These are phyloP conservation scores for Sclerospora graminicola DNA, from an alignment of 352 stramenopile species.

Conservation along the genomic window DNA sequence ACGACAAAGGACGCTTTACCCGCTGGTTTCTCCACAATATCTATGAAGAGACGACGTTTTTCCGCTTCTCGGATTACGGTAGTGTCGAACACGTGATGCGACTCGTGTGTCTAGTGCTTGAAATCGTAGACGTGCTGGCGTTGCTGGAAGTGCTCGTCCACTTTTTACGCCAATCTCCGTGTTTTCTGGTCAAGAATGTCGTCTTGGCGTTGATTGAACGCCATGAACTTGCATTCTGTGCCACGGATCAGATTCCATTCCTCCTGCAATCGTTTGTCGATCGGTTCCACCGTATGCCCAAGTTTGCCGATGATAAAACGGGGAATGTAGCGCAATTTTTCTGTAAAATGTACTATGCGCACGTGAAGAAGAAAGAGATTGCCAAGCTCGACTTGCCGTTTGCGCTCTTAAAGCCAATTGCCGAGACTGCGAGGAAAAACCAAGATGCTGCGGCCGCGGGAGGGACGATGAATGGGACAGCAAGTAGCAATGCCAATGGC, in stretches of 20 bases:
- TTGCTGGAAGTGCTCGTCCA: conserved; percentile 79
- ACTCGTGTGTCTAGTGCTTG: conserved; percentile 66
- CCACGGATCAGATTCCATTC: conserved; percentile 70
- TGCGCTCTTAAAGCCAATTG: conserved; percentile 58
- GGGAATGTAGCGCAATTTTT: conserved; percentile 73
- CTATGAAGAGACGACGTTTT: conserved; percentile 74
- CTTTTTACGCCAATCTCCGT: conserved; percentile 60
- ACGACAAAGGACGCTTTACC: conserved; percentile 79
- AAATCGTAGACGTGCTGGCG: conserved; percentile 73
- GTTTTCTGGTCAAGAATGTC: conserved; percentile 76
- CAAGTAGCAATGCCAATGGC: conserved; percentile 13
- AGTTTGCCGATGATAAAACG: conserved; percentile 59
- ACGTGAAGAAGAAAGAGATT: conserved; percentile 78
- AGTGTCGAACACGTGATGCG: conserved; percentile 78
- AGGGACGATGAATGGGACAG: conserved; percentile 15
- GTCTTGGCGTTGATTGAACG: conserved; percentile 75
- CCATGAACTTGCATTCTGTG: conserved; percentile 76
- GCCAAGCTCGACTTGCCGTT: conserved; percentile 67
- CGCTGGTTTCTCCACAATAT: conserved; percentile 77
- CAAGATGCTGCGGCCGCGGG: conserved; percentile 34
- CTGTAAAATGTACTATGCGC: conserved; percentile 74
- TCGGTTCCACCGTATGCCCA: conserved; percentile 61
- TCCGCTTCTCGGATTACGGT: conserved; percentile 72
- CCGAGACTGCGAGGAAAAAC: conserved; percentile 72
- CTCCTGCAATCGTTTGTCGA: conserved; percentile 78